Evolutionary conservation across 805 yeast genomes (phyloP).

Genomic region (Cyberlindnera bimundalis): DNA sequence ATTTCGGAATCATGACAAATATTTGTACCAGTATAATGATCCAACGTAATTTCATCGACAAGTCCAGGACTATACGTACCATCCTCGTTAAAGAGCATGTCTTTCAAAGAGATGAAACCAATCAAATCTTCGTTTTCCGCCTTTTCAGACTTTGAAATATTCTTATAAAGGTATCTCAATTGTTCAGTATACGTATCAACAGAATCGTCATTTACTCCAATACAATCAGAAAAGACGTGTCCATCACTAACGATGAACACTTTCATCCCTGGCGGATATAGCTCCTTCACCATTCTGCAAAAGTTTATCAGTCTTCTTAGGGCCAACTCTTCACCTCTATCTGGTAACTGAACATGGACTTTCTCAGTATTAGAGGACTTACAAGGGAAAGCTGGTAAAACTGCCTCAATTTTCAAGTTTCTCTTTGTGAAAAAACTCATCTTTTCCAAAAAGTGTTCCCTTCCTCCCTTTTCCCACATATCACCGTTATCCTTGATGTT

Average conservation of each 20-base stretch:
- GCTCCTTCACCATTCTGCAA: conserved; percentile 30
- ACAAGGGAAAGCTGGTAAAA: conserved; percentile 63
- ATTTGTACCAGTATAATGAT: conserved; percentile 38
- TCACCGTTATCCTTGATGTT: conserved; percentile 42
- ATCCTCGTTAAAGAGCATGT: conserved; percentile 34
- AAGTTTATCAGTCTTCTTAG: conserved; percentile 35
- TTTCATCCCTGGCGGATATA: conserved; percentile 55
- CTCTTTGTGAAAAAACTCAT: conserved; percentile 48
- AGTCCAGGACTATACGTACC: conserved; percentile 29
- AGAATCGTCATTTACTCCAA: conserved; percentile 55
- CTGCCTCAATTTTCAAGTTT: conserved; percentile 47
- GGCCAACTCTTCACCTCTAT: conserved; percentile 49
- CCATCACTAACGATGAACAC: conserved; percentile 61
- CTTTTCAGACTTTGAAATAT: conserved; percentile 27
- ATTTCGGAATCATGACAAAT: conserved; percentile 37
- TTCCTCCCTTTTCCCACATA: conserved; percentile 47
- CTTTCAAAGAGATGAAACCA: conserved; percentile 41
- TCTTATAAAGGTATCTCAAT: conserved; percentile 41
- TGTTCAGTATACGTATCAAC: conserved; percentile 46
- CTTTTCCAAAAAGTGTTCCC: conserved; percentile 38
- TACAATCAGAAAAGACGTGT: conserved; percentile 62
- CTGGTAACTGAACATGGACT: conserved; percentile 48
- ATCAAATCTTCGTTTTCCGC: conserved; percentile 29
- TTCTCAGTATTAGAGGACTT: conserved; percentile 56
- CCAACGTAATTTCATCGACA: conserved; percentile 30